Percentiles rank a stretch among this genome's conserved stretches.
These are phyloP conservation scores for Penicillium angulare DNA, from an alignment of 495 filamentous ascomycete species.

Conservation along the genomic window DNA sequence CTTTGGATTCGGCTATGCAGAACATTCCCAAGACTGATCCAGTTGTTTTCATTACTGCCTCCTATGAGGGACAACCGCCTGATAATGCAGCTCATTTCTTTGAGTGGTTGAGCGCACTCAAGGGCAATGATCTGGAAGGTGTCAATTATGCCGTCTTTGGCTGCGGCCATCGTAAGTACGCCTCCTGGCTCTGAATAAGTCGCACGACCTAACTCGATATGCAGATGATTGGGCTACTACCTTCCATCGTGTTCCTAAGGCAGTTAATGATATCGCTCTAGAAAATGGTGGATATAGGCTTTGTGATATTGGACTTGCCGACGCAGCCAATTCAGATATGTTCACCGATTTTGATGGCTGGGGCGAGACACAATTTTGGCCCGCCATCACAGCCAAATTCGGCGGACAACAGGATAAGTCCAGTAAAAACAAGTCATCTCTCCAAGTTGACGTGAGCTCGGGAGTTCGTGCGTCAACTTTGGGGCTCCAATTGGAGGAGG, in stretches of 20 bases:
- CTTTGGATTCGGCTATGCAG: conserved; percentile 60
- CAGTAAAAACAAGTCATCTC: conserved; percentile 34
- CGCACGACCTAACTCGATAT: conserved; percentile 3
- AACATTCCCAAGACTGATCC: conserved; percentile 61
- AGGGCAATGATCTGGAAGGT: conserved; percentile 49
- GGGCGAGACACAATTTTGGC: conserved; percentile 65
- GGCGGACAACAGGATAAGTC: conserved; percentile 30
- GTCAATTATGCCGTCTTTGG: conserved; percentile 65
- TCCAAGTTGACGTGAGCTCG: conserved; percentile 56
- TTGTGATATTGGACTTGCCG: conserved; percentile 54
- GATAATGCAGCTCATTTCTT: conserved; percentile 73
- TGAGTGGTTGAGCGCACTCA: conserved; percentile 57
- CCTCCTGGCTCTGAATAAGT: neutral
- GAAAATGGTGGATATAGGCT: conserved; percentile 54
- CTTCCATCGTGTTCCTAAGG: conserved; percentile 69
- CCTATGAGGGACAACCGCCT: conserved; percentile 73
- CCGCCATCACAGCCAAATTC: conserved; percentile 51
- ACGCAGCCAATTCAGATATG: conserved; percentile 62
- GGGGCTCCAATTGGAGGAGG: conserved; percentile 65
- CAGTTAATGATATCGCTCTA: conserved; percentile 52
- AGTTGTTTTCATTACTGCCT: conserved; percentile 65
- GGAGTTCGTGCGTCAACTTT: conserved; percentile 58
- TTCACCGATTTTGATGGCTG: conserved; percentile 72
- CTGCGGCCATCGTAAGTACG: conserved; percentile 36
- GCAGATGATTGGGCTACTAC: conserved; percentile 63